Percentiles rank a stretch among this genome's conserved stretches.
Conservation (phyloP, 2,329 filamentous ascomycete genomes). For the Penicillium sp. region DNA sequence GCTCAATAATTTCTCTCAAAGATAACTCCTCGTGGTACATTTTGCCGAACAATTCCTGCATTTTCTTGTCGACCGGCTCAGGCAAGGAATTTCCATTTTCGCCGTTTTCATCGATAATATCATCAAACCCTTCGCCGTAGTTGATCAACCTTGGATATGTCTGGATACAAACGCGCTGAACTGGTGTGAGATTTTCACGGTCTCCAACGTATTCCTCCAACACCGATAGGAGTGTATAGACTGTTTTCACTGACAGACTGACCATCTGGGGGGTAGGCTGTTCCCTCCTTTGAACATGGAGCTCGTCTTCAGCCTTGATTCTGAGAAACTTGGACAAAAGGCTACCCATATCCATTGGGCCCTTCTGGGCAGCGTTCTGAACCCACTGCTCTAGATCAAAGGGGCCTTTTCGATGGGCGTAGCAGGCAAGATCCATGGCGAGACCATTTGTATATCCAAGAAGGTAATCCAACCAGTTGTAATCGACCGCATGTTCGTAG, state of each 20-base stretch:
- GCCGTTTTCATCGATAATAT: conserved; percentile 86
- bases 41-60: conserved; percentile 97
- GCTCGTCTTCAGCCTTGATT: conserved; percentile 83
- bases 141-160: conserved; percentile 95
- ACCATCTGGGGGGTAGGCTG: conserved; percentile 70
- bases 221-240: conserved; percentile 78
- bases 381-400: conserved; percentile 84
- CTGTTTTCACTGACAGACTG: conserved; percentile 82
- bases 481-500: conserved; percentile 78
- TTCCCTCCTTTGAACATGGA: conserved; percentile 72
- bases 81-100: conserved; percentile 81
- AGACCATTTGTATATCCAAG: conserved; percentile 81
- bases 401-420: conserved; percentile 79
- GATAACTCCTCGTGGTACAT: conserved; percentile 95
- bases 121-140: conserved; percentile 89
- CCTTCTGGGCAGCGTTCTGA: conserved; percentile 67
- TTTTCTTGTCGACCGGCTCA: conserved; percentile 78
- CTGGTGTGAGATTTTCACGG: conserved; percentile 73
- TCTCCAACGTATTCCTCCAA: conserved; percentile 68
- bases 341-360: conserved; percentile 69
- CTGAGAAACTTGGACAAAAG: conserved; percentile 79
- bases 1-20: conserved; percentile 81
- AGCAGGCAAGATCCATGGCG: conserved; percentile 82
- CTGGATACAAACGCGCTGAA: conserved; percentile 88
- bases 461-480: conserved; percentile 83